Evolutionary conservation across 2,329 filamentous ascomycete genomes (phyloP).

Genomic region (Ophiosphaerella korrae): DNA sequence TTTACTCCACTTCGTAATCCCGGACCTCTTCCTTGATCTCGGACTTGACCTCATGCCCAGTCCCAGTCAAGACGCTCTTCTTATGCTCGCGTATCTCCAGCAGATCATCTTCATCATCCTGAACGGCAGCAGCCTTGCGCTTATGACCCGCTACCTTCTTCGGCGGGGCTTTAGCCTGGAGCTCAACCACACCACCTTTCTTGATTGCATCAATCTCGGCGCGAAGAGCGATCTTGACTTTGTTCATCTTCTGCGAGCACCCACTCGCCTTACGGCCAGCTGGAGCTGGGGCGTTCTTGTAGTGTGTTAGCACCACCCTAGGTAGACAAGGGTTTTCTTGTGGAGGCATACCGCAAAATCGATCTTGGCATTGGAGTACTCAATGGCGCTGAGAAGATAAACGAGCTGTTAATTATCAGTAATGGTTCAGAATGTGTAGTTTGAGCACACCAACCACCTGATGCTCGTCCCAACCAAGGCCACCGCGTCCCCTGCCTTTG

Average conservation of each 20-base stretch:
- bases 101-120: background rate
- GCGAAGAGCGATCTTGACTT: background rate
- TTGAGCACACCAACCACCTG: constrained; percentile 14
- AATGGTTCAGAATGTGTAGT: background rate
- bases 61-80: background rate
- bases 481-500: background rate
- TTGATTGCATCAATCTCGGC: background rate
- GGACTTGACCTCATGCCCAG: background rate
- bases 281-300: constrained; percentile 25
- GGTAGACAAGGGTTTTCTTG: background rate
- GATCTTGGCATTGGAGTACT: constrained; percentile 10
- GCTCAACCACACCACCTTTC: background rate
- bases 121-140: constrained; percentile 19
- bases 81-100: constrained; percentile 9
- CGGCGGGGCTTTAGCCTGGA: constrained; percentile 13
- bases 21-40: background rate
- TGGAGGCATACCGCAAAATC: constrained; percentile 17
- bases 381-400: constrained; percentile 12
- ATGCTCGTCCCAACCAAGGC: constrained; percentile 17
- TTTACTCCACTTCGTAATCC: background rate
- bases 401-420: constrained; percentile 16
- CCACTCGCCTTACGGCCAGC: constrained; percentile 4
- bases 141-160: constrained; percentile 24
- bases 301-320: background rate
- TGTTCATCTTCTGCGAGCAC: background rate